These are phyloP conservation scores for Pythium monospermum DNA, from an alignment of 352 stramenopile genomes.

Conservation along the genomic window DNA sequence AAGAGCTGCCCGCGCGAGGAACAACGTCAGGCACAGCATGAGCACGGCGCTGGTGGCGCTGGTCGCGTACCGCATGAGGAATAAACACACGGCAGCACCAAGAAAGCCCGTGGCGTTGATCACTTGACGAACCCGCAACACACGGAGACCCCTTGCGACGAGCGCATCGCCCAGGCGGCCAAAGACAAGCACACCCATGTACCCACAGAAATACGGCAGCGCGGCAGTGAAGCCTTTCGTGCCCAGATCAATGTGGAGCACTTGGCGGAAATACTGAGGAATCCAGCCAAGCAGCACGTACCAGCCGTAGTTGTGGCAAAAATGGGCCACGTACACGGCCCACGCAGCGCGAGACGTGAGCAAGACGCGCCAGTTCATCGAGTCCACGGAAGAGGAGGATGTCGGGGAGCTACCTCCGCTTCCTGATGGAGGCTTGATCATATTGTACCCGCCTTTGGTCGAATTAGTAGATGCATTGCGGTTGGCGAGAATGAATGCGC, in stretches of 20 bases:
- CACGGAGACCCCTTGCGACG: constrained; percentile 54
- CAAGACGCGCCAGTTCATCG: constrained; percentile 64
- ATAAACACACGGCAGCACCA: constrained; percentile 66
- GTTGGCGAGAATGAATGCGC: constrained; percentile 60
- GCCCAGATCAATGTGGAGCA: constrained; percentile 68
- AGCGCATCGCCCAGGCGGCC: constrained; percentile 61
- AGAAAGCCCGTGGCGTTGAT: constrained; percentile 79
- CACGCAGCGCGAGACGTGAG: constrained; percentile 63
- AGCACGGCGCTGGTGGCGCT: constrained; percentile 43
- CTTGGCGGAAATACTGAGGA: constrained; percentile 82
- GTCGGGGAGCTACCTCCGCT: too few species aligned
- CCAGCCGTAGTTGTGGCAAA: constrained; percentile 88
- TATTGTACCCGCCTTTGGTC: constrained; percentile 17
- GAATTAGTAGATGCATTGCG: constrained; percentile 29
- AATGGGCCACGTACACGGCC: constrained; percentile 83
- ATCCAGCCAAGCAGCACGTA: constrained; percentile 86
- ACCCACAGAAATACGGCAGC: constrained; percentile 76
- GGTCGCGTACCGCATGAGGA: constrained; percentile 61
- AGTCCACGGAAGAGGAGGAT: constrained; percentile 29
- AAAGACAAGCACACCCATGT: constrained; percentile 68
- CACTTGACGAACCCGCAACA: constrained; percentile 68
- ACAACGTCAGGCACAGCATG: constrained; percentile 73
- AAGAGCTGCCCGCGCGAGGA: constrained; percentile 67
- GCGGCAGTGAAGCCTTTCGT: constrained; percentile 61
- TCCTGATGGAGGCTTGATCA: constrained; percentile 8